Conservation (phyloP, 352 stramenopile genomes). For the Globisporangium sylvaticum region DNA sequence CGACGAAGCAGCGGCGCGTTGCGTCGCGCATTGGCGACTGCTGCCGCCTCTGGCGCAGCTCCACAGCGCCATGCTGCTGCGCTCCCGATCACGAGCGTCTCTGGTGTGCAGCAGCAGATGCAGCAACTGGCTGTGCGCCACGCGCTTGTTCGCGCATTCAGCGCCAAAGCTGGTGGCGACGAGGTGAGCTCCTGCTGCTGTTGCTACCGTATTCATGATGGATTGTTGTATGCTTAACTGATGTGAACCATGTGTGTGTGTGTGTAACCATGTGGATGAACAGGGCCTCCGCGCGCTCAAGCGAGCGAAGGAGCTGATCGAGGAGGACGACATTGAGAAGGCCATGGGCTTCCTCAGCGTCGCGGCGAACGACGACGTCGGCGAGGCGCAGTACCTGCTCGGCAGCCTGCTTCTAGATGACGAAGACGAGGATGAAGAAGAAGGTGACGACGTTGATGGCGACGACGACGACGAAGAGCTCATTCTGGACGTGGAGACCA, state of each 20-base stretch:
- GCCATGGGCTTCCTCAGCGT: conserved; percentile 61
- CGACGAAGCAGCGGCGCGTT: background rate
- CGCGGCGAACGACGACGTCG: conserved; percentile 57
- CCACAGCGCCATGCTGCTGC: background rate
- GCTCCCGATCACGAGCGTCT: background rate
- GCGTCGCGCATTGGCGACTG: background rate
- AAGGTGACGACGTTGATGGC: conserved; percentile 8
- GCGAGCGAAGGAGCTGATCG: conserved; percentile 56
- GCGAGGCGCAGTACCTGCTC: conserved; percentile 74
- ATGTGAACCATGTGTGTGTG: background rate
- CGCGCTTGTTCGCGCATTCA: conserved; percentile 18
- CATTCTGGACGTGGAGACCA: conserved; percentile 62
- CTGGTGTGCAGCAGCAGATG: background rate
- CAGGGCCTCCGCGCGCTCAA: conserved; percentile 47
- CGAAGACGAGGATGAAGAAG: conserved; percentile 22
- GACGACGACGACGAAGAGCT: conserved; percentile 31
- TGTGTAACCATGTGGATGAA: background rate
- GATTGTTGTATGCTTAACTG: background rate
- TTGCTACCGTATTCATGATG: background rate
- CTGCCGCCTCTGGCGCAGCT: background rate
- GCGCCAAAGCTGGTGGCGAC: conserved; percentile 6
- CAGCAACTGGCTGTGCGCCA: conserved; percentile 1
- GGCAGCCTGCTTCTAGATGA: conserved; percentile 57
- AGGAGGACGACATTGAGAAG: conserved; percentile 43
- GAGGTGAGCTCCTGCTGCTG: conserved; percentile 3